These are phyloP conservation scores for Populus ilicifolia DNA, from an alignment of 345 rosid genomes.

Conservation along the genomic window DNA sequence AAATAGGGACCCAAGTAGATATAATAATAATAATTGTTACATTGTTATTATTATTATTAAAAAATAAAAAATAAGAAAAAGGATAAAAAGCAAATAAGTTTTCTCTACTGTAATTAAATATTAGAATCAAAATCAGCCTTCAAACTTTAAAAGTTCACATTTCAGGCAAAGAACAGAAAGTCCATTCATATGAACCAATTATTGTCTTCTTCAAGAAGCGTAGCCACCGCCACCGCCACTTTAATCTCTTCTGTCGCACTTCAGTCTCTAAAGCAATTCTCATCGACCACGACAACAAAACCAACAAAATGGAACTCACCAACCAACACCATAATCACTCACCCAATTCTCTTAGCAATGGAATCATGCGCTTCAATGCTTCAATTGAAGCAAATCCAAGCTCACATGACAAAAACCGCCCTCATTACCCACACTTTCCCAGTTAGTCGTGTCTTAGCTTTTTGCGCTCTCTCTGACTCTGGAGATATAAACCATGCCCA, in stretches of 20 bases:
- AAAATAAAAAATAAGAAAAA: too few species aligned
- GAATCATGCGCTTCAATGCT: constrained; percentile 37
- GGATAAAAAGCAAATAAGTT: too few species aligned
- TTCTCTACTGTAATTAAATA: too few species aligned
- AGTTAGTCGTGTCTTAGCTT: constrained; percentile 38
- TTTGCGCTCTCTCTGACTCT: constrained; percentile 32
- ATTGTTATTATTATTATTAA: too few species aligned
- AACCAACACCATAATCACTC: constrained; percentile 27
- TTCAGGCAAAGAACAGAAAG: too few species aligned
- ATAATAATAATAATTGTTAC: too few species aligned
- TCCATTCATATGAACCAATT: background rate
- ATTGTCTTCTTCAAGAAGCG: background rate
- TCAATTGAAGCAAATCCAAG: constrained; percentile 41
- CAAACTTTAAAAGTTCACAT: too few species aligned
- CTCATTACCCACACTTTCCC: constrained; percentile 43
- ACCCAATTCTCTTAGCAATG: constrained; percentile 35
- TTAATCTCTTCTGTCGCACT: background rate
- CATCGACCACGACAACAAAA: constrained; percentile 4
- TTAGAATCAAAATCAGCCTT: too few species aligned
- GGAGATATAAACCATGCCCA: constrained; percentile 34
- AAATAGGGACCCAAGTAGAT: too few species aligned
- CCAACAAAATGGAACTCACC: constrained; percentile 37
- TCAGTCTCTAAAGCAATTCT: background rate
- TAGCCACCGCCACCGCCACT: background rate
- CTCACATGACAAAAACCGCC: constrained; percentile 36